Conservation (phyloP, 257 asterid species). For the Solanum megistacrolobum region DNA sequence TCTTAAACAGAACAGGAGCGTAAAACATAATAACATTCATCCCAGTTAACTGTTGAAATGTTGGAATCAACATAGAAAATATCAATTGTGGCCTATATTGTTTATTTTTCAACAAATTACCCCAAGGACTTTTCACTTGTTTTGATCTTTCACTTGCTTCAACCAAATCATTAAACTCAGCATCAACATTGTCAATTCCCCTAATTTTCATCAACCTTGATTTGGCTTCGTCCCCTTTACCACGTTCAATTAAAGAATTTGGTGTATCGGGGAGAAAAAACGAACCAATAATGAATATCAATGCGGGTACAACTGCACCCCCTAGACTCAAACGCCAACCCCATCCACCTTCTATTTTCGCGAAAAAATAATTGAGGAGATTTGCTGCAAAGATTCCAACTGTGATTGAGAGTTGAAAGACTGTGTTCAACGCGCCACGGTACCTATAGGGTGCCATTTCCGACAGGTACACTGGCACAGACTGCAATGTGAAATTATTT, state of each 20-base stretch:
- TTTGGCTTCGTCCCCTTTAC: conserved; percentile 34
- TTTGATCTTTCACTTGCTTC: conserved; percentile 55
- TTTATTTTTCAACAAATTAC: conserved; percentile 26
- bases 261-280: conserved; percentile 66
- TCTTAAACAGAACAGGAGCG: conserved; percentile 66
- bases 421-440: conserved; percentile 53
- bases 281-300: conserved; percentile 56
- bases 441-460: conserved; percentile 59
- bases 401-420: conserved; percentile 49
- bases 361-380: conserved; percentile 32
- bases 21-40: conserved; percentile 71
- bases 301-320: conserved; percentile 76
- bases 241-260: conserved; percentile 71
- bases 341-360: conserved; percentile 29
- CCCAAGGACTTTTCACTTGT: conserved; percentile 53
- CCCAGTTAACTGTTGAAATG: conserved; percentile 72
- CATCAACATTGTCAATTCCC: conserved; percentile 40
- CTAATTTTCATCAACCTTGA: conserved; percentile 35
- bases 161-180: conserved; percentile 58
- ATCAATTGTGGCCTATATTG: conserved; percentile 67
- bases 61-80: conserved; percentile 54
- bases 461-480: conserved; percentile 47
- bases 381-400: conserved; percentile 53
- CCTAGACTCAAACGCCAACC: conserved; percentile 84
- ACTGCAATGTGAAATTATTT: background rate